Percentiles rank a stretch among this genome's conserved stretches.
Evolutionary conservation across 495 filamentous ascomycete genomes (phyloP).

Genomic region (Talaromyces stipitatus): DNA sequence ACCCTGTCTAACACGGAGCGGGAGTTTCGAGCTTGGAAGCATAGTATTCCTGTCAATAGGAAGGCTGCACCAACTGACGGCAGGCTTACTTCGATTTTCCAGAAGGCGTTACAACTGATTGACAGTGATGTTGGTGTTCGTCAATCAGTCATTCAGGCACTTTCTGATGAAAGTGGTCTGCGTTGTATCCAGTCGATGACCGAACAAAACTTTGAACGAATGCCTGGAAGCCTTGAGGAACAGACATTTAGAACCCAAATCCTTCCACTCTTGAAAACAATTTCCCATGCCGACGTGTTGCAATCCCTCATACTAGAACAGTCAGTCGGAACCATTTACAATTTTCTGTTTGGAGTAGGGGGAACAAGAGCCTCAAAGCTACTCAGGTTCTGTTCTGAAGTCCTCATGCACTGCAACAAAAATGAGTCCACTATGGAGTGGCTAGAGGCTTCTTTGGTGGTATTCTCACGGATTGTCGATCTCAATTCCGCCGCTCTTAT

Average conservation of each 20-base stretch:
- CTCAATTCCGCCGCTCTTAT: constrained; percentile 13
- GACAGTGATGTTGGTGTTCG: constrained; percentile 13
- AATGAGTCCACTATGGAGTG: constrained; percentile 2
- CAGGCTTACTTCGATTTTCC: constrained; percentile 11
- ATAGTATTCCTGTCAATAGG: constrained; percentile 5
- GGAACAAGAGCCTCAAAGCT: constrained; percentile 38
- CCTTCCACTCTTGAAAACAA: constrained; percentile 43
- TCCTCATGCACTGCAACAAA: constrained; percentile 3
- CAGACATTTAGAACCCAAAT: constrained; percentile 26
- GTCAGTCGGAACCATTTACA: constrained; percentile 49
- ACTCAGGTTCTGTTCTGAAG: constrained; percentile 20
- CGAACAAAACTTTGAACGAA: constrained; percentile 12
- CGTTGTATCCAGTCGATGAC: constrained; percentile 18
- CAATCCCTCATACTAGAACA: constrained; percentile 46
- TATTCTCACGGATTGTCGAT: constrained; percentile 11
- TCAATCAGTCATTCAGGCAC: constrained; percentile 21
- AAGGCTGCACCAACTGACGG: background rate
- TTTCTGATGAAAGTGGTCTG: constrained; percentile 21
- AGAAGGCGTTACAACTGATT: constrained; percentile 16
- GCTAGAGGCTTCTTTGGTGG: constrained; percentile 7
- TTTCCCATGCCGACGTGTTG: constrained; percentile 44
- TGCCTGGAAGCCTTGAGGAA: constrained; percentile 14
- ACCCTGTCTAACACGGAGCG: constrained; percentile 5
- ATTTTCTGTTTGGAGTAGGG: constrained; percentile 43
- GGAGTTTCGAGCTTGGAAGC: constrained; percentile 10